Conservation (phyloP, 352 stramenopile species). For the Hyaloperonospora brassicae region DNA sequence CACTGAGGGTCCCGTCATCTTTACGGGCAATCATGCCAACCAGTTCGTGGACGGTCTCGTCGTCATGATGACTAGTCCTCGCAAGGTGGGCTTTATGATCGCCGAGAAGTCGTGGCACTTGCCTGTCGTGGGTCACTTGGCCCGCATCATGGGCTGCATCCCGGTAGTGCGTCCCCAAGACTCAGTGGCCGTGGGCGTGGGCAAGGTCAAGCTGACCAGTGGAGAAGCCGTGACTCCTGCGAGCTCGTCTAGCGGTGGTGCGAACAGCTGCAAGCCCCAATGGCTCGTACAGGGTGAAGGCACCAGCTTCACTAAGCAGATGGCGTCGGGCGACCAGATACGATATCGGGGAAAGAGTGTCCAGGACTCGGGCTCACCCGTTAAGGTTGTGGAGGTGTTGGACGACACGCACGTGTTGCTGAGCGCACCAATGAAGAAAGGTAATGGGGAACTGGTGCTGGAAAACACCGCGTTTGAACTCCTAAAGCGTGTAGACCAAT, state of each 20-base stretch:
- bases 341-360: constrained; percentile 68
- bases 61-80: constrained; percentile 91
- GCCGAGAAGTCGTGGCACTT: constrained; percentile 94
- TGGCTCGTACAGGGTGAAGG: constrained; percentile 54
- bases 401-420: constrained; percentile 82
- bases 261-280: constrained; percentile 13
- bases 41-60: constrained; percentile 98
- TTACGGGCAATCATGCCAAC: constrained; percentile 97
- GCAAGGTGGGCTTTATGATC: constrained; percentile 95
- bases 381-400: constrained; percentile 80
- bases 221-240: constrained; percentile 22
- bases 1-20: constrained; percentile 93
- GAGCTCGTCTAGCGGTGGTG: constrained; percentile 22
- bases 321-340: constrained; percentile 74
- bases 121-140: constrained; percentile 91
- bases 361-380: constrained; percentile 70
- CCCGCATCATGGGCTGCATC: constrained; percentile 92
- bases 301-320: constrained; percentile 67
- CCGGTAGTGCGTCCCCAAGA: constrained; percentile 95
- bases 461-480: constrained; percentile 68
- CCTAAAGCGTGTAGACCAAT: constrained; percentile 89
- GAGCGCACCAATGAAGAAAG: constrained; percentile 35
- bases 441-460: constrained; percentile 30
- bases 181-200: constrained; percentile 59
- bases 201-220: constrained; percentile 53